phyloP scores from a whole-genome alignment of 495 filamentous ascomycete genomes.

The Penicillium macrosclerotiorum region DNA sequence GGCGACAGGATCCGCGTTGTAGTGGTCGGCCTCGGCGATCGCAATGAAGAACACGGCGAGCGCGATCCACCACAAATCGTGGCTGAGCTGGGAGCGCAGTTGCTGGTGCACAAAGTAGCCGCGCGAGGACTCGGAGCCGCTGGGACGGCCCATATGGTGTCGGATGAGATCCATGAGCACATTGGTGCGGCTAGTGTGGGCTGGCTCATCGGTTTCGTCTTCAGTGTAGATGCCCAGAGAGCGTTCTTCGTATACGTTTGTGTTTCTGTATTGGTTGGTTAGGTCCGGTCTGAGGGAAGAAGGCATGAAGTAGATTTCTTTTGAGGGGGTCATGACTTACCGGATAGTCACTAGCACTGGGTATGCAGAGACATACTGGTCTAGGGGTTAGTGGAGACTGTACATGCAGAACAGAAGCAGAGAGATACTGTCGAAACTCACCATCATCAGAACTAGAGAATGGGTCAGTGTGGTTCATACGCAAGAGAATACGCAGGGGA shows the following conservation, averaged over 20 bases:
- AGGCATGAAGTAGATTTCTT: too few species aligned
- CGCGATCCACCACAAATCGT: conserved; percentile 86
- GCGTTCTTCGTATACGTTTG: conserved; percentile 77
- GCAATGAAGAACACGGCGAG: conserved; percentile 70
- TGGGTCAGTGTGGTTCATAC: background rate
- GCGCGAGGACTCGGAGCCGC: conserved; percentile 32
- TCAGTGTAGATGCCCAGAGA: conserved; percentile 63
- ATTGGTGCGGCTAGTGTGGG: conserved; percentile 20
- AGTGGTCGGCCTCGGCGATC: conserved; percentile 68
- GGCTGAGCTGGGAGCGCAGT: conserved; percentile 75
- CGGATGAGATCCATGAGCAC: conserved; percentile 25
- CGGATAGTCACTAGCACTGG: conserved; percentile 58
- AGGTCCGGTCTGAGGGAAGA: background rate
- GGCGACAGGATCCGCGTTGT: conserved; percentile 60
- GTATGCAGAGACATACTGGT: conserved; percentile 61
- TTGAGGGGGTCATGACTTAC: too few species aligned
- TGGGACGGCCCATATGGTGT: conserved; percentile 29
- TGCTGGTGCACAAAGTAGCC: conserved; percentile 61
- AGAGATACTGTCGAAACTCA: too few species aligned
- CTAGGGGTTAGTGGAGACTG: conserved; percentile 7
- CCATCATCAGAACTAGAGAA: conserved; percentile 74
- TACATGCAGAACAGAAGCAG: too few species aligned
- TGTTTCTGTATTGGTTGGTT: conserved; percentile 41
- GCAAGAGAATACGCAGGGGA: background rate
- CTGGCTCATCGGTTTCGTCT: conserved; percentile 26